Evolutionary conservation across 2,329 filamentous ascomycete species (phyloP), one percentile per base, ranked within the genome.

Genomic region (Aspergillus neotritici): DNA sequence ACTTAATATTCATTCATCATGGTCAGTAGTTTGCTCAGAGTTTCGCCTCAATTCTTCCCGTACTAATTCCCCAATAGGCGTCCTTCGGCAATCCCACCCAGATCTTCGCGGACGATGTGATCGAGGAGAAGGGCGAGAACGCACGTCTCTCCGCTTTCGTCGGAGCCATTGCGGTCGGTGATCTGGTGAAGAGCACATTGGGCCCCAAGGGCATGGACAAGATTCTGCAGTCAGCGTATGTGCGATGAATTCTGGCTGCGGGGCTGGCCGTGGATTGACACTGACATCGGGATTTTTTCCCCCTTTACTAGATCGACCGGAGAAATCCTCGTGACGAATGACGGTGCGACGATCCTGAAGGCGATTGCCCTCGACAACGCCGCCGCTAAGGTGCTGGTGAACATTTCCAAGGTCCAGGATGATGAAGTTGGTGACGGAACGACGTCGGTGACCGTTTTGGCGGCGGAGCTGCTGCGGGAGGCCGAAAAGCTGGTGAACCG

Each of bases 151-250:
- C 88, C n/a, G 91, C 91, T 53, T 98, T 98, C 62, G 91, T 98
- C 43, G 93, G 93, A 59, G 93, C 93, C 66, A 98, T 98, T 63
- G 93, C 93, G 43, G 93, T 98, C 36, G 93, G 93, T 41, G 93
- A 98, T 61, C 72, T 98, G 55, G 93, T 98, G 41, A 98, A 98
- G 79, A 94, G 87, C 68, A 97, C 93, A 9, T 74, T 98, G 29
- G 93, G 93, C 5, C 93, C 93, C 31, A 97, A 97, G 75, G 93
- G 93, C 57, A 97, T 97, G 90, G 93, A 97, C 77, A 96, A 95
- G 77, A 95, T 95, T 67, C 75, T 94, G 64, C 89, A 94, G 70
- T 95, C 89, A 67, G 90, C 87, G 86, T 93, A 81, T 53, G 84
- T 79, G 47, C 37, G 36, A 35, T 36, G 38, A 38, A 44, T 31